Base-by-base conservation (phyloP, 1,139 yeast genomes). In the Blastobotrys indianensis region DNA sequence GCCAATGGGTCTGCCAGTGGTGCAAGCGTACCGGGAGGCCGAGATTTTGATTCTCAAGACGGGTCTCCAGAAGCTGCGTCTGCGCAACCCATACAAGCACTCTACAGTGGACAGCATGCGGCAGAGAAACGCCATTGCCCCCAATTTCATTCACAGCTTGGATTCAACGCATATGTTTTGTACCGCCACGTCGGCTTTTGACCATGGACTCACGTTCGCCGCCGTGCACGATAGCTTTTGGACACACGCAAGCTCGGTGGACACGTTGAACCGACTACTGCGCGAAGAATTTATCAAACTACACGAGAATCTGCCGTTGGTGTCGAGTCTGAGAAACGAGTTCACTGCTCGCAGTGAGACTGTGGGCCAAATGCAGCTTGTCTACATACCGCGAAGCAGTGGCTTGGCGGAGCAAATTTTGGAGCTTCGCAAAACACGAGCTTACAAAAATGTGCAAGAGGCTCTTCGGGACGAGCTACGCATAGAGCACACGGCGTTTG, bases 211-310 rank as follows among this genome's bases (percentile, higher is more conserved):
- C 41, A 70, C 79, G n/a, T 90, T 90, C 71, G 95, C 97, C 0
- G 82, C 97, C 0, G 96, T 90, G 36, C 97, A 90, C 65, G 97
- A 90, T 65, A 87, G 96, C 2, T 90, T 84, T 62, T 90, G 97
- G 97, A 86, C 97, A 0, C 97, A 90, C 64, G 96, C 97, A 1
- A 66, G 77, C 40, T 86, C 84, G 59, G 79, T 87, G 32, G 80
- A 79, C 49, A 58, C 56, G 2, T 80, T 90, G 90, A 84, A 79
- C 60, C 59, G 59, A 5, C 68, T 74, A 33, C 71, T 88, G 48
- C 76, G 97, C 61, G 78, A 82, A 37, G 81, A 85, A 53, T 90
- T 90, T 66, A 82, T 86, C 48, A 67, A 72, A 41, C 68, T 90
- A 45, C 95, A 90, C 62, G 85, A 85, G 12, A 80, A 77, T 53